Evolutionary conservation across 441 rosid genomes (phyloP).

Genomic region (Kokia cookei): DNA sequence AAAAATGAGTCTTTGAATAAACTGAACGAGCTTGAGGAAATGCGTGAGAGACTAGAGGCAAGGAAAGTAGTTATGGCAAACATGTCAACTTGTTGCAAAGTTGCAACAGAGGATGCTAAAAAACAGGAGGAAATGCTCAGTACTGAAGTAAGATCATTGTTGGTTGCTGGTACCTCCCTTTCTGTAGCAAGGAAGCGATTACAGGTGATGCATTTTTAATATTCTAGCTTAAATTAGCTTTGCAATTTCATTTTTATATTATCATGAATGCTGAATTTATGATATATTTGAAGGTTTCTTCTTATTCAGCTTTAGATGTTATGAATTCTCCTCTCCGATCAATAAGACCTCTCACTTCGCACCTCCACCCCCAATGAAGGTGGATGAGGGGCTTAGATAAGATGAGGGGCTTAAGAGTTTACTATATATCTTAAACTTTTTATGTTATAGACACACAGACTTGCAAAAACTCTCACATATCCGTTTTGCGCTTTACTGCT

Average conservation of each 20-base stretch:
- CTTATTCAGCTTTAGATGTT: not conserved
- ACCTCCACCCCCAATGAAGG: not conserved
- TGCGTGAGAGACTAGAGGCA: conserved; percentile 61
- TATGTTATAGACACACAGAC: too few relatives aligned
- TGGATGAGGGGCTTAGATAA: not conserved
- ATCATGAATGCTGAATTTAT: not conserved
- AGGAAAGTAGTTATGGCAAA: conserved; percentile 40
- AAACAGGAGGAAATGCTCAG: conserved; percentile 66
- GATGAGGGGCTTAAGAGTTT: too few relatives aligned
- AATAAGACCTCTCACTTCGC: not conserved
- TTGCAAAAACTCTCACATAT: too few relatives aligned
- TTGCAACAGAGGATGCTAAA: conserved; percentile 46
- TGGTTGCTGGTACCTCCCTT: conserved; percentile 78
- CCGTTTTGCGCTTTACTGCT: too few relatives aligned
- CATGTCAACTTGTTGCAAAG: conserved; percentile 35
- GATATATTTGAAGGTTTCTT: not conserved
- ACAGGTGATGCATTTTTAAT: conserved; percentile 45
- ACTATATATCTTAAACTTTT: too few relatives aligned
- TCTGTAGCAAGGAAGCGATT: conserved; percentile 61
- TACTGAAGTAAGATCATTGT: conserved; percentile 60
- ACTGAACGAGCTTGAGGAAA: conserved; percentile 70
- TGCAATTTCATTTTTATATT: not conserved
- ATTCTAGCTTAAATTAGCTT: not conserved
- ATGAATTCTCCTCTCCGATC: not conserved
- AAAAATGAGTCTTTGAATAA: conserved; percentile 57